phyloP scores from a whole-genome alignment of 495 filamentous ascomycete species.

The Aspergillus bridgeri region DNA sequence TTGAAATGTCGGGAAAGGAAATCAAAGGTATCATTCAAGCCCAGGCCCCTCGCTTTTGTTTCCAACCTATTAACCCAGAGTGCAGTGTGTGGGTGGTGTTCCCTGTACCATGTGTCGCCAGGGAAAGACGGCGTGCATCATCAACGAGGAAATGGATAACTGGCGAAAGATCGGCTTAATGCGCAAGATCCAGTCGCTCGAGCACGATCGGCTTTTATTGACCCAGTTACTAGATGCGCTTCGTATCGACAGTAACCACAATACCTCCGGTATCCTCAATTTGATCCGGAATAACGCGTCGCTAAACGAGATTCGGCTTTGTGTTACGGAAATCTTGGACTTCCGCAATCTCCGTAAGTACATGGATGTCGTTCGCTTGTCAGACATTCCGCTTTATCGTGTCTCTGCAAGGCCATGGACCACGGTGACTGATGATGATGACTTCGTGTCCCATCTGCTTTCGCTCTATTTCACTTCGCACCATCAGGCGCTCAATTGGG shows the following conservation, averaged over 20 bases:
- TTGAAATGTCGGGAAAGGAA: too few relatives aligned
- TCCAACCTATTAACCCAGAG: background rate
- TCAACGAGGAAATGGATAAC: background rate
- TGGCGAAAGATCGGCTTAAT: background rate
- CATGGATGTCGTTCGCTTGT: too few relatives aligned
- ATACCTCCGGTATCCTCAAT: background rate
- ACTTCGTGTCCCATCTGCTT: background rate
- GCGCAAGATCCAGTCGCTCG: background rate
- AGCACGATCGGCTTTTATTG: background rate
- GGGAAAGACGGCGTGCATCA: background rate
- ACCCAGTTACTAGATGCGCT: background rate
- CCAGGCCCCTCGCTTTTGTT: too few relatives aligned
- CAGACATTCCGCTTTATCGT: too few relatives aligned
- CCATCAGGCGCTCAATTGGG: background rate
- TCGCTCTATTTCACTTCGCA: background rate
- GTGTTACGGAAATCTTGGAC: background rate
- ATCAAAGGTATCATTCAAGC: too few relatives aligned
- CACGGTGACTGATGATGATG: background rate
- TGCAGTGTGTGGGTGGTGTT: background rate
- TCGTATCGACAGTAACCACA: background rate
- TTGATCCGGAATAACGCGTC: background rate
- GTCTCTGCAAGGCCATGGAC: background rate
- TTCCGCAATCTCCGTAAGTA: background rate
- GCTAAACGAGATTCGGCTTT: background rate
- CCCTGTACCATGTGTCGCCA: background rate